phyloP scores from a whole-genome alignment of 345 rosid genomes.

The Salix koriyanagi region DNA sequence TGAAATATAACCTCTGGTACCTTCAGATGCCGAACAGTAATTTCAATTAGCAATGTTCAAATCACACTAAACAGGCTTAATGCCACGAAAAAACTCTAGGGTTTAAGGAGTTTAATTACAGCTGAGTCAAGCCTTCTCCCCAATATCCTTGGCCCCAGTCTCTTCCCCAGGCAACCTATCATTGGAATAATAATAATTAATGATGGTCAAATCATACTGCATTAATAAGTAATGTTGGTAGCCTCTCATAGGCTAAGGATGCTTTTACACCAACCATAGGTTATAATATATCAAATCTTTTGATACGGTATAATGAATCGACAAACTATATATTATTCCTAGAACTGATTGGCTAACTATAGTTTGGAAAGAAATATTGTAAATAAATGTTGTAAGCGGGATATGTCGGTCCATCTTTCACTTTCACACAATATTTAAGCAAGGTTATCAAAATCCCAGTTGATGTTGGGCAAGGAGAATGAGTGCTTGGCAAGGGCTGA shows the following conservation, averaged over 20 bases:
- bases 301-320: not conserved
- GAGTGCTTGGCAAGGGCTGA: not conserved
- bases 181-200: not conserved
- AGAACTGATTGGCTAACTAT: too few relatives aligned
- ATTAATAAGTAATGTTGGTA: not conserved
- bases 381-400: not conserved
- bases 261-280: not conserved
- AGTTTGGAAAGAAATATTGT: too few relatives aligned
- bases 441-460: not conserved
- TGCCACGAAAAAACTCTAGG: not conserved
- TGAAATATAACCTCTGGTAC: conserved; percentile 83
- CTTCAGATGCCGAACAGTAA: conserved; percentile 27
- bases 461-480: not conserved
- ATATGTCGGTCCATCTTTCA: not conserved
- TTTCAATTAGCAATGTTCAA: not conserved
- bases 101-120: conserved; percentile 40
- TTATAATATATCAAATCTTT: not conserved
- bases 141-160: conserved; percentile 66
- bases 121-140: conserved; percentile 59
- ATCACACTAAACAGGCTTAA: not conserved
- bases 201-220: not conserved
- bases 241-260: not conserved
- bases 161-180: conserved; percentile 89
- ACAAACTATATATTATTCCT: not conserved
- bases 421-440: not conserved